Conservation (phyloP, 345 rosid genomes). For the Eucalyptus grandis region DNA sequence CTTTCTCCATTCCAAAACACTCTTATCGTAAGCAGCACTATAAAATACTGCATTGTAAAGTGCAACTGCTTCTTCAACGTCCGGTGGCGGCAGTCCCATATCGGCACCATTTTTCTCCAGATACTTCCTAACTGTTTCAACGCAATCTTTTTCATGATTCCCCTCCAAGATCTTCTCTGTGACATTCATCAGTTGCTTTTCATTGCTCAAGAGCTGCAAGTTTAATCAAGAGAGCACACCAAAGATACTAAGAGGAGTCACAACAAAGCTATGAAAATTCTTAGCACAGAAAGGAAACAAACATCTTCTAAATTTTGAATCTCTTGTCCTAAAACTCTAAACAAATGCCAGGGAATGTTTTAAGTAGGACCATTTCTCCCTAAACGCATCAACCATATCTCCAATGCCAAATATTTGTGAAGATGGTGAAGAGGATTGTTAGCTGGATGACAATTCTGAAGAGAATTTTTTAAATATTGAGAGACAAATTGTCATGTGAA, state of each 20-base stretch:
- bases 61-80: conserved; percentile 42
- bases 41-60: conserved; percentile 49
- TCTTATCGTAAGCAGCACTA: conserved; percentile 10
- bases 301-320: neutral
- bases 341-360: neutral
- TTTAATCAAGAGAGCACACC: neutral
- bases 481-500: neutral
- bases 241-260: neutral
- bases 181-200: conserved; percentile 27
- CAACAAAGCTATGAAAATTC: neutral
- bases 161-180: conserved; percentile 13
- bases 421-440: neutral
- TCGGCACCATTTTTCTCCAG: conserved; percentile 45
- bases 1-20: neutral
- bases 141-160: conserved; percentile 4
- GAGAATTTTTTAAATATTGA: neutral
- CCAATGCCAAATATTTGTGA: neutral
- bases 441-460: neutral
- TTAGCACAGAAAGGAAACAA: neutral
- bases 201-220: conserved; percentile 47
- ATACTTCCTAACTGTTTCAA: conserved; percentile 23
- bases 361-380: neutral
- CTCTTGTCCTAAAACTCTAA: neutral
- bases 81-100: conserved; percentile 62
- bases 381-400: neutral